Evolutionary conservation across 1,284 basidiomycete genomes (phyloP), one percentile per base, ranked within the genome.

Genomic region (Ceratobasidium sp.): DNA sequence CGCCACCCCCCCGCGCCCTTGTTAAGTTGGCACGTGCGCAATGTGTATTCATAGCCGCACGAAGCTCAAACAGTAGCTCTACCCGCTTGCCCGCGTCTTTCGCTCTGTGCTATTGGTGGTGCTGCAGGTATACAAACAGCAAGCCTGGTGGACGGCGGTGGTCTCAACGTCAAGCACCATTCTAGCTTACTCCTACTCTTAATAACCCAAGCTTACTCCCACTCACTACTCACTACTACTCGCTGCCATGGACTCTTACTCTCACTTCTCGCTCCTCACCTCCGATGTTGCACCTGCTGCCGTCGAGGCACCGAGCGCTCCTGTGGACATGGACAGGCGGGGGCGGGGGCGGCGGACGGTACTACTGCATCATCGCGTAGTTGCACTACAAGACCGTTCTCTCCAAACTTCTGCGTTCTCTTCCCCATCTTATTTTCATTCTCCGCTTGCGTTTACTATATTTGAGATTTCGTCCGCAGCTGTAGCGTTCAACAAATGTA

Each of bases 241-340:
- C 19, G 19, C 43, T 46, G 19, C 43, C 8, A 46, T 46, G 43
- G 43, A 46, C 43, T 8, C 43, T 19, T 8, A 9, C 19, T 46
- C 8, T 19, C 8, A 8, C 19, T 46, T 19, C 19, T 8, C 43
- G 8, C 9, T 19, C 43, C 9, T 46, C 19, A 8, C 19, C 43
- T 46, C 43, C 43, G 43, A 8, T 46, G 43, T 19, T 19, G 19
- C 43, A 8, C 9, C 8, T 8, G 9, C 43, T 19, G 19, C 43
- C 43, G 19, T 19, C 19, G 19, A 9, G 9, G 43, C 9, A 19
- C 19, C 43, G 8, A 19, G 43, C 43, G 43, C 43, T 46, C 43
- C 43, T 46, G 51, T 54, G 24, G 51, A 54, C 51, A 54, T 54
- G 24, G 14, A 19, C n/a, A n/a, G n/a, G n/a, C n/a, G n/a, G n/a